phyloP scores from a whole-genome alignment of 2,329 filamentous ascomycete species.

The Stachybotrys elegans region DNA sequence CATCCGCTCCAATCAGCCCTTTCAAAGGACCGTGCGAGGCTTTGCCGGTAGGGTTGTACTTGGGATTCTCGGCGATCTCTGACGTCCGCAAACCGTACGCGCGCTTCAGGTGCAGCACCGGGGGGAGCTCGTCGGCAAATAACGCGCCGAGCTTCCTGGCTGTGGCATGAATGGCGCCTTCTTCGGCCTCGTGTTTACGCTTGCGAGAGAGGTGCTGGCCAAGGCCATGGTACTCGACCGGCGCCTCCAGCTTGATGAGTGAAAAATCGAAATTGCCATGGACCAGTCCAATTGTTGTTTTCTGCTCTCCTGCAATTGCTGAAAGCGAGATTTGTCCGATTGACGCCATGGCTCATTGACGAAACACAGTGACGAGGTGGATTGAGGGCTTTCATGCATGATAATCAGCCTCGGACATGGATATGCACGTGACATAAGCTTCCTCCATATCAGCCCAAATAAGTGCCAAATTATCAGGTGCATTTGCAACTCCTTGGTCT shows the following conservation, averaged over 20 bases:
- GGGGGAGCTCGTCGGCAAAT: background rate
- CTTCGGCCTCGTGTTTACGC: background rate
- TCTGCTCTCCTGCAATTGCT: too few species aligned
- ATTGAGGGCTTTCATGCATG: too few species aligned
- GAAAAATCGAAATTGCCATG: background rate
- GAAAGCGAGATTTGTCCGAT: too few species aligned
- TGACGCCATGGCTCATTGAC: too few species aligned
- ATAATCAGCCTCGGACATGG: too few species aligned
- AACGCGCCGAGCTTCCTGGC: background rate
- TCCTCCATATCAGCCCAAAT: too few species aligned
- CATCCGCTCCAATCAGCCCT: background rate
- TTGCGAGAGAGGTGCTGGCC: background rate
- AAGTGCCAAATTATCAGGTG: too few species aligned
- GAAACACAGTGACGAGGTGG: too few species aligned
- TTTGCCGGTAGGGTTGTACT: background rate
- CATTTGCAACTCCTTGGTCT: too few species aligned
- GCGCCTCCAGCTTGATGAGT: background rate
- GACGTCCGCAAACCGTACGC: background rate
- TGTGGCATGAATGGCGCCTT: background rate
- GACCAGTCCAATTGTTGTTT: too few species aligned
- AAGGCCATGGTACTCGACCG: background rate
- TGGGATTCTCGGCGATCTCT: background rate
- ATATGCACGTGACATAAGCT: too few species aligned
- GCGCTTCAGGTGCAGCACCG: background rate
- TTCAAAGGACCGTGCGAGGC: background rate